Evolutionary conservation across 169 alveolate genomes (phyloP), one percentile per base, ranked within the genome.

Genomic region (Besnoitia besnoiti): DNA sequence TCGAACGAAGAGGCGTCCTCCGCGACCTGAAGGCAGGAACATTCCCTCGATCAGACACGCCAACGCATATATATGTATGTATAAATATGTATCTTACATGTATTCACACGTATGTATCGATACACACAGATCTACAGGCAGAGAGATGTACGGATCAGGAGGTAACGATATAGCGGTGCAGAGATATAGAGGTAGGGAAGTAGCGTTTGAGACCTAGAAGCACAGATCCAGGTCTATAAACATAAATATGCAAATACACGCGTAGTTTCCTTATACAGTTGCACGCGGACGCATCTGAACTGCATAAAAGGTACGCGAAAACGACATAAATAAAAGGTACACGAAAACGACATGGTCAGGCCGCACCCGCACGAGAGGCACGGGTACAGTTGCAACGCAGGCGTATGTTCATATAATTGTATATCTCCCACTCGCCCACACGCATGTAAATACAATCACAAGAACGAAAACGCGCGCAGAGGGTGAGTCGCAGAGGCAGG

Each of bases 1-100:
- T 67, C 80, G 42, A 67, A 67, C 39, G 80, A 67, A 3, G 46
- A 67, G 7, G 80, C 80, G 80, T 67, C 80, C n/a, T 67, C 80
- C n/a, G 80, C 80, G n/a, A 67, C 80, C 80, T 67, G 42, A 30
- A 14, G 21, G n/a, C 0, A 30, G 3, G 37, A n/a, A 16, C 80
- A 67, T 50, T 10, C 10, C 62, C 62, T 14, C 62, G 62, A 50
- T 19, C 47, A 30, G 4, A 16, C 47, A 67, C 10, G 12, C 10
- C 80, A 16, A 30, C n/a, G n/a, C 44, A 35, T 67, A 67, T 35
- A 67, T n/a, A 67, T 30, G n/a, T 67, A 67, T 67, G n/a, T 30
- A 67, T 67, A 67, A 1, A 67, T 67, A 67, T 67, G 2, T 67
- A 55, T 55, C 12, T n/a, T 55, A 55, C 27, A 55, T 55, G 24